phyloP scores from a whole-genome alignment of 352 stramenopile species.

The Elongisporangium anandrum region DNA sequence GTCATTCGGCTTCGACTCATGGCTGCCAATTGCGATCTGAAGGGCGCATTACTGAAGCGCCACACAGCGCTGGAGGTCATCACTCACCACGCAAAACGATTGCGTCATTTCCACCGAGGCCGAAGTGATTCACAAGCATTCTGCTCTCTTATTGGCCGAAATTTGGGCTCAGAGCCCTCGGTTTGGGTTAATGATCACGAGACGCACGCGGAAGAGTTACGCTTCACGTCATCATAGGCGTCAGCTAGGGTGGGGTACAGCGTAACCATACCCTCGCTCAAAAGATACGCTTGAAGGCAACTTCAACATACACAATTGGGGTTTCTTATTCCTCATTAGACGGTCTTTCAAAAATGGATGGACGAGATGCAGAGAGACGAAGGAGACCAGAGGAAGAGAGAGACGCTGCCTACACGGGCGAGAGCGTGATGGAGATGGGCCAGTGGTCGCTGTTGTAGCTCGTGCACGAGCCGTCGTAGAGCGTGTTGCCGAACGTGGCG shows the following conservation, averaged over 20 bases:
- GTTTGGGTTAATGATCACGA: too few species aligned
- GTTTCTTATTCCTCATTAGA: too few species aligned
- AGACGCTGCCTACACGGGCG: slow-evolving; percentile 7
- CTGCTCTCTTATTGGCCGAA: not conserved
- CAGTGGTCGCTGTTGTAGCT: slow-evolving; percentile 62
- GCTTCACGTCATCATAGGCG: too few species aligned
- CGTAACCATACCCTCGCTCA: too few species aligned
- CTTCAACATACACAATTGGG: too few species aligned
- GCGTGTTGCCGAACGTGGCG: slow-evolving; percentile 43
- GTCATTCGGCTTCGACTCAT: slow-evolving; percentile 10
- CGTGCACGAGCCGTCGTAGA: slow-evolving; percentile 46
- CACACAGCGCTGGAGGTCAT: too few species aligned
- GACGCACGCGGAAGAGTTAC: too few species aligned
- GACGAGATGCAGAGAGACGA: too few species aligned
- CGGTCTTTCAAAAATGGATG: too few species aligned
- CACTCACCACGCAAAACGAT: not conserved
- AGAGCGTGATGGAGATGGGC: slow-evolving; percentile 31
- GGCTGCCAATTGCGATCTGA: not conserved
- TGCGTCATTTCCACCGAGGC: not conserved
- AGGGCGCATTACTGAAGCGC: not conserved
- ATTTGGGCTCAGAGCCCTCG: not conserved
- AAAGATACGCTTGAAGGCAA: too few species aligned
- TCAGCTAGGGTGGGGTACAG: too few species aligned
- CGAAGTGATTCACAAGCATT: not conserved
- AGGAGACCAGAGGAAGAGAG: too few species aligned